These are phyloP conservation scores for Aspergillus sp. DNA, from an alignment of 2,329 filamentous ascomycete genomes.

Conservation along the genomic window DNA sequence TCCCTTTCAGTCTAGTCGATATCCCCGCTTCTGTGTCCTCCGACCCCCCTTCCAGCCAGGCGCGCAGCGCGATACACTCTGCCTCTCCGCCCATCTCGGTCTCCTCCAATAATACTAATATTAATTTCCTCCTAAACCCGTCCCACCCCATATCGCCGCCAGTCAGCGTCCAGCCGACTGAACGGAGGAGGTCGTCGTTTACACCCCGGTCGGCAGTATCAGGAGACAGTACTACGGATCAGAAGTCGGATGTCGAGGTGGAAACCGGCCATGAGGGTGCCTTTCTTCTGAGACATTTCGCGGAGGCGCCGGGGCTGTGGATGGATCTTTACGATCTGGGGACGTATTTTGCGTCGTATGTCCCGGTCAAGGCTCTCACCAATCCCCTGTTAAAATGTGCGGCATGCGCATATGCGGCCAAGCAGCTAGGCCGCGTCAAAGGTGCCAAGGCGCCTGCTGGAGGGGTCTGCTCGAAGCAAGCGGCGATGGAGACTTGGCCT, in stretches of 20 bases:
- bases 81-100: constrained; percentile 37
- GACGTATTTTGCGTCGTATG: constrained; percentile 51
- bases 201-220: constrained; percentile 16
- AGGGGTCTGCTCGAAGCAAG: constrained; percentile 37
- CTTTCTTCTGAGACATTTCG: constrained; percentile 52
- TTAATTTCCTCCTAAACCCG: constrained; percentile 50
- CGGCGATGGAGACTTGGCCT: constrained; percentile 46
- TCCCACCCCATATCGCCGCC: constrained; percentile 34
- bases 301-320: constrained; percentile 51
- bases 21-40: constrained; percentile 14
- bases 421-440: constrained; percentile 49
- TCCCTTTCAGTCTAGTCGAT: constrained; percentile 11
- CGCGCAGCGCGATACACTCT: constrained; percentile 23
- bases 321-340: constrained; percentile 41
- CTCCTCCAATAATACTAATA: constrained; percentile 36
- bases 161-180: constrained; percentile 26
- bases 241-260: constrained; percentile 17
- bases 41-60: constrained; percentile 24
- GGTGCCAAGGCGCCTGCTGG: constrained; percentile 43
- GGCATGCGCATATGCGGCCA: constrained; percentile 53
- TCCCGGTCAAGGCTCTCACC: constrained; percentile 48
- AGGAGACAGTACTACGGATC: constrained; percentile 11
- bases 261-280: constrained; percentile 48
- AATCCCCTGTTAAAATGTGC: constrained; percentile 43
- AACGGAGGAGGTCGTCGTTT: constrained; percentile 21